Evolutionary conservation across 495 filamentous ascomycete genomes (phyloP), one percentile per base, ranked within the genome.

Genomic region (Podospora pseudopauciseta): DNA sequence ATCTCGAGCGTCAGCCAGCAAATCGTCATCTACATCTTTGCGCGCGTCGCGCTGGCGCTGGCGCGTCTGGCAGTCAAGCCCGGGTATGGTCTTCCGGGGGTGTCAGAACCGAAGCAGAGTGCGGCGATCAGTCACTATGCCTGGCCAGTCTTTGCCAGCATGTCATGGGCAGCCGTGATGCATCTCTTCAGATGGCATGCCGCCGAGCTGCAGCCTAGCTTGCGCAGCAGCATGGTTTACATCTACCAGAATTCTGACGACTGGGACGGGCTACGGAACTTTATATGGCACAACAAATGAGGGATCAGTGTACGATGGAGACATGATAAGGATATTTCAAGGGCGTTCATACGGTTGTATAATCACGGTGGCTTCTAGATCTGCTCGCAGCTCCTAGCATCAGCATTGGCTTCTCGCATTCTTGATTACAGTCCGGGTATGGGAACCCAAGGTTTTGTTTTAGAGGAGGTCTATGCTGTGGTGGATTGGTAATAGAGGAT

Each of bases 21-120:
- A 86, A 98, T 99, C 78, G 93, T 97, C 73, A 91, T 97, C 71
- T 99, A 98, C 81, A 90, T 99, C 64, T 98, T 98, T 75, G 95
- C 94, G 39, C 89, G 95, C 63, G 95, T 97, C 18, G 83, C 89
- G 67, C 87, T 99, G 49, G 90, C 91, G 5, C 75, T 93, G 54
- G 96, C 92, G 57, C 93, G 93, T 75, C 81, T 98, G 67, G 85
- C 90, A 62, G 85, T 97, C 53, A 86, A 91, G 78, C 90, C 91
- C 4, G 82, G 79, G 9, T 67, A 72, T 62, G 83, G 84, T 20
- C 73, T 83, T 34, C 79, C 82, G 16, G 69, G 80, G 5, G 71
- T 86, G 2, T 83, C 82, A 67, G 70, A 82, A 69, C 71, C 72
- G 16, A 5, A 26, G 64, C 44, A 66, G 34, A 76, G 79, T 62